A percentile compares a stretch with the other conserved stretches of the same genome.
Evolutionary conservation across 2,329 filamentous ascomycete genomes (phyloP).

Genomic region (Paraconiothyrium sp.): DNA sequence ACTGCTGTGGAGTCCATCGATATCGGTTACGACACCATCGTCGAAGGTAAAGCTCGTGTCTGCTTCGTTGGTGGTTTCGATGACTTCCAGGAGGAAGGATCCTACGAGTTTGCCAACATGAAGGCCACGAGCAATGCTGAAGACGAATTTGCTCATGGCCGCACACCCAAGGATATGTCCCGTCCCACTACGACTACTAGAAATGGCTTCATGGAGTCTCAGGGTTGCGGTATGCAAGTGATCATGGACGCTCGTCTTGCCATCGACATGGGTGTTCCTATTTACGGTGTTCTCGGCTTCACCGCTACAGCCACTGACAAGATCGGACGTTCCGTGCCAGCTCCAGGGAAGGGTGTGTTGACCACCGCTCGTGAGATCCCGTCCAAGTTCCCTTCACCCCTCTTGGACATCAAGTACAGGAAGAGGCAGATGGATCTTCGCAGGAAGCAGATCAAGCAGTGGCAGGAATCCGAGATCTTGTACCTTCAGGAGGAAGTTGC

Average conservation of each 20-base stretch:
- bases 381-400: constrained; percentile 91
- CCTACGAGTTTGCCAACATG: constrained; percentile 99
- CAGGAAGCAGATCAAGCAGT: constrained; percentile 92
- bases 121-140: constrained; percentile 98
- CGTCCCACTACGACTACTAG: constrained; percentile 95
- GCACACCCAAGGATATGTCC: constrained; percentile 97
- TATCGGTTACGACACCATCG: constrained; percentile 97
- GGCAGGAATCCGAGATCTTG: constrained; percentile 94
- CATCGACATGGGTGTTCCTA: constrained; percentile 97
- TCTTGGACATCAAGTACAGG: constrained; percentile 97
- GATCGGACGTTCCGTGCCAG: constrained; percentile 96
- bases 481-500: constrained; percentile 92
- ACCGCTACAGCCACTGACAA: constrained; percentile 98
- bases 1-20: constrained; percentile 97
- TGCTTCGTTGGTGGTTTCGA: constrained; percentile 99
- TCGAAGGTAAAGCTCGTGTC: constrained; percentile 96
- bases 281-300: constrained; percentile 92
- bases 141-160: constrained; percentile 93
- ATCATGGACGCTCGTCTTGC: constrained; percentile 98
- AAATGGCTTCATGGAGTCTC: constrained; percentile 99
- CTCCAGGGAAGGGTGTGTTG: constrained; percentile 94
- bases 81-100: constrained; percentile 99
- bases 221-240: constrained; percentile 97
- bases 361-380: constrained; percentile 92
- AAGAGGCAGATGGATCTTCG: constrained; percentile 93